Conservation (phyloP, 164 flowering plant genomes). For the Dillenia suffruticosa region DNA sequence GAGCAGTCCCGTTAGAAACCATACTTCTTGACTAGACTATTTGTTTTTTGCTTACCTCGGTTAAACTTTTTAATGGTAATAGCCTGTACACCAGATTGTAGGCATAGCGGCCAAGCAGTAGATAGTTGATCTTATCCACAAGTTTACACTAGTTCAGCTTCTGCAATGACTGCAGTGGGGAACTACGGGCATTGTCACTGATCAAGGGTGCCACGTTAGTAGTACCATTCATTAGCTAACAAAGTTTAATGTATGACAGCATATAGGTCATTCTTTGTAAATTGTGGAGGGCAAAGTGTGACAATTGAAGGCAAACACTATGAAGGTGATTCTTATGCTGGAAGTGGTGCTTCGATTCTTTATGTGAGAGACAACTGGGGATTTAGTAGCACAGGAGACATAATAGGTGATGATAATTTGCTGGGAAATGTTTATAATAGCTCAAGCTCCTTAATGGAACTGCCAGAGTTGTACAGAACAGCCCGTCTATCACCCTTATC, state of each 20-base stretch:
- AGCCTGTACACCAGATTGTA: too few species aligned
- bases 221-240: too few species aligned
- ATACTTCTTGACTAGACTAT: background rate
- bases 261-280: background rate
- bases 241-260: too few species aligned
- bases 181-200: too few species aligned
- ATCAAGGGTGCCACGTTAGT: too few species aligned
- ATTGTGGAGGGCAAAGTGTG: slow-evolving; percentile 11
- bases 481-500: slow-evolving; percentile 39
- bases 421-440: slow-evolving; percentile 1
- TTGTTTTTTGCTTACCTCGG: too few species aligned
- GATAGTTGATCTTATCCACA: too few species aligned
- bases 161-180: too few species aligned
- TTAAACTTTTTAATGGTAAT: too few species aligned
- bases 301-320: slow-evolving; percentile 6
- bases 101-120: too few species aligned
- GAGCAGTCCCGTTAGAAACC: too few species aligned
- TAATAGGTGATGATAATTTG: background rate
- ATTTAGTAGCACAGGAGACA: slow-evolving; percentile 24
- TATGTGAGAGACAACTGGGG: slow-evolving; percentile 9
- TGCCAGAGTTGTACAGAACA: slow-evolving; percentile 17
- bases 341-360: slow-evolving; percentile 12
- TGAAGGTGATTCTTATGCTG: slow-evolving; percentile 15
- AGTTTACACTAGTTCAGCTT: too few species aligned
- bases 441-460: slow-evolving; percentile 7